Evolutionary conservation across 345 rosid species (phyloP).

Genomic region (Boechera retrofracta): DNA sequence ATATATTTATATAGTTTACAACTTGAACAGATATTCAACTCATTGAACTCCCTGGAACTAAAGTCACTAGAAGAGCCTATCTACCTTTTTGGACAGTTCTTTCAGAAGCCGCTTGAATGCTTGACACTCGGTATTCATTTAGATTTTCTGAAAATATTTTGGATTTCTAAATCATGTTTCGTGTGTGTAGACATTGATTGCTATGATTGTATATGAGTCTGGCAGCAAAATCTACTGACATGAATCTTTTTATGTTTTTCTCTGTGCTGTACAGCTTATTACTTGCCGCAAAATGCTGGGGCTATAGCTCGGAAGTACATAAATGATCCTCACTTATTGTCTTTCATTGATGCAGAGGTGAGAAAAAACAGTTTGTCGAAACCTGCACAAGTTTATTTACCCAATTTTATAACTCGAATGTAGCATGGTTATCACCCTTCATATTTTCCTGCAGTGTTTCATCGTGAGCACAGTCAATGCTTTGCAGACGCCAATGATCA

Average conservation of each 20-base stretch:
- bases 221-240: neutral
- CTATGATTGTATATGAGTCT: neutral
- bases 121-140: constrained; percentile 71
- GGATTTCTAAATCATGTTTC: constrained; percentile 2
- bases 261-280: constrained; percentile 63
- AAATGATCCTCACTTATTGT: constrained; percentile 81
- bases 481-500: constrained; percentile 91
- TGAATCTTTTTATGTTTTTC: constrained; percentile 26
- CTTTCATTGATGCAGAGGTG: constrained; percentile 98
- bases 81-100: constrained; percentile 93
- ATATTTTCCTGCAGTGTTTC: constrained; percentile 74
- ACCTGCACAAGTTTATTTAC: neutral
- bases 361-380: constrained; percentile 28
- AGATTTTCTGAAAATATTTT: neutral
- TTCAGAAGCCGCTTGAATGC: constrained; percentile 87
- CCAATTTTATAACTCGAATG: constrained; percentile 3
- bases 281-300: constrained; percentile 92
- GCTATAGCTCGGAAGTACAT: constrained; percentile 86
- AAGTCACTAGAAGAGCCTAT: constrained; percentile 97
- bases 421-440: constrained; percentile 1
- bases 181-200: neutral
- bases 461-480: constrained; percentile 94
- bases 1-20: neutral
- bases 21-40: constrained; percentile 71
- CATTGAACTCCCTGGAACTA: constrained; percentile 85